These are phyloP conservation scores for Blastocystis sp. DNA, from an alignment of 352 stramenopile genomes.

Conservation along the genomic window DNA sequence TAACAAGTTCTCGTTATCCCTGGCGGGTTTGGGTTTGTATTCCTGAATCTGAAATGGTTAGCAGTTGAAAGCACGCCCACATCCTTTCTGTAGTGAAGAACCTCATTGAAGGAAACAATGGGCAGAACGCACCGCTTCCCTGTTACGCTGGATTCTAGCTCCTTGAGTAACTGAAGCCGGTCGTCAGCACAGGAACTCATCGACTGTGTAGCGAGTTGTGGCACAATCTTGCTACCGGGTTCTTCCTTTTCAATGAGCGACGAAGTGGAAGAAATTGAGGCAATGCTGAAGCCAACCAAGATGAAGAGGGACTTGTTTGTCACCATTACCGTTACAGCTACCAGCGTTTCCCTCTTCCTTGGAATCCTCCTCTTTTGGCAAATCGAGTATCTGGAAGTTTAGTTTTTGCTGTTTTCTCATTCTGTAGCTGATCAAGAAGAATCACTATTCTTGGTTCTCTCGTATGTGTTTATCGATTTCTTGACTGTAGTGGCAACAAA, in stretches of 20 bases:
- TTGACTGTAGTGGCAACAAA: slow-evolving; percentile 13
- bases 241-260: neutral
- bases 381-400: slow-evolving; percentile 35
- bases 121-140: neutral
- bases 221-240: neutral
- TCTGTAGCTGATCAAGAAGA: slow-evolving; percentile 31
- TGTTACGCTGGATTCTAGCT: neutral
- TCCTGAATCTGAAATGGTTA: neutral
- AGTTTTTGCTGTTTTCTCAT: too few relatives aligned
- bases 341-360: neutral
- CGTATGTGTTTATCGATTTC: neutral
- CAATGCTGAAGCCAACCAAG: slow-evolving; percentile 52
- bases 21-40: neutral
- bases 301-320: slow-evolving; percentile 12
- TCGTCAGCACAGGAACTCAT: neutral
- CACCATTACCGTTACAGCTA: neutral
- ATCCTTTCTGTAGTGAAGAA: slow-evolving; percentile 43
- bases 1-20: neutral
- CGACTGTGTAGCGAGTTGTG: neutral
- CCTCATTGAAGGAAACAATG: slow-evolving; percentile 18
- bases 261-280: slow-evolving; percentile 55
- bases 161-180: neutral
- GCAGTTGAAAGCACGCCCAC: neutral
- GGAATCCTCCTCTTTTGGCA: slow-evolving; percentile 23
- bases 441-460: slow-evolving; percentile 7